Percentiles rank a stretch among this genome's conserved stretches.
Evolutionary conservation across 2,329 filamentous ascomycete species (phyloP).

Genomic region (Aspergillus latus): DNA sequence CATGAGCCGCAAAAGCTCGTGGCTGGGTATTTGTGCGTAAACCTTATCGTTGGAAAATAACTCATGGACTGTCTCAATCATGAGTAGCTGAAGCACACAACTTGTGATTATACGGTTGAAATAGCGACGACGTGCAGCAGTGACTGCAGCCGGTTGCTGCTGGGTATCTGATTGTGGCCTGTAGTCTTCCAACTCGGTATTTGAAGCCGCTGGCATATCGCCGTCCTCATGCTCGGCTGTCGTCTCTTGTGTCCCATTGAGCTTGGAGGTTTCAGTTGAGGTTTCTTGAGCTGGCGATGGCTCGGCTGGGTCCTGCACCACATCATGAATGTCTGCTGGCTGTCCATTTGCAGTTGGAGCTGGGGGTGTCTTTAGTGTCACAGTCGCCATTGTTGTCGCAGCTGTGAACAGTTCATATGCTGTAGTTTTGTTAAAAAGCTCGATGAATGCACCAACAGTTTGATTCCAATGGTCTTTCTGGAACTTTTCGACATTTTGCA

Average conservation of each 20-base stretch:
- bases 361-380: constrained; percentile 34
- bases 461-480: constrained; percentile 83
- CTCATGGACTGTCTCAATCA: constrained; percentile 99
- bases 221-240: constrained; percentile 34
- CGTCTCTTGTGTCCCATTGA: constrained; percentile 31
- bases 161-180: constrained; percentile 73
- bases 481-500: constrained; percentile 96
- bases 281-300: constrained; percentile 23
- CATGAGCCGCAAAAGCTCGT: constrained; percentile 90
- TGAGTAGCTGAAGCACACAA: constrained; percentile 93
- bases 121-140: constrained; percentile 85
- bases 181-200: constrained; percentile 76
- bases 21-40: constrained; percentile 87
- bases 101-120: constrained; percentile 99
- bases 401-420: constrained; percentile 94
- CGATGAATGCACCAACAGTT: constrained; percentile 92
- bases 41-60: constrained; percentile 97
- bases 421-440: constrained; percentile 91
- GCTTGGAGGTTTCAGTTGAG: constrained; percentile 26
- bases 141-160: constrained; percentile 88
- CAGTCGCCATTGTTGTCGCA: constrained; percentile 55
- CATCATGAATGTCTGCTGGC: constrained; percentile 26
- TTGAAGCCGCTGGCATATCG: constrained; percentile 35
- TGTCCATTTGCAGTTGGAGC: constrained; percentile 36
- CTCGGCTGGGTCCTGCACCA: constrained; percentile 25